A percentile compares a stretch with the other conserved stretches of the same genome.
Evolutionary conservation across 306 rosid genomes (phyloP).

Genomic region (Trichosanthes truncata): DNA sequence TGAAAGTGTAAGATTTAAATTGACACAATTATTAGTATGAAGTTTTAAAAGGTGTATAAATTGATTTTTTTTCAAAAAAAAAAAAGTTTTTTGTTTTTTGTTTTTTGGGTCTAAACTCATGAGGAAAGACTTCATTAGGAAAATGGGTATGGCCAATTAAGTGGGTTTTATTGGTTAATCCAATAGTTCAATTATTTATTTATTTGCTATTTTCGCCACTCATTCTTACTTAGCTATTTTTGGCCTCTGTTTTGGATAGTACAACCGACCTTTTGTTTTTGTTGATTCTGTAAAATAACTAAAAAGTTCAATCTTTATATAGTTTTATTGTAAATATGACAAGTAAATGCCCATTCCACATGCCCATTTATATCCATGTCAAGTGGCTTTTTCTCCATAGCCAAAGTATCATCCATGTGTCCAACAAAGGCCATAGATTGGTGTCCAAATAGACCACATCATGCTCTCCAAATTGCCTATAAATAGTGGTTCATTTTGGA

Average conservation of each 20-base stretch:
- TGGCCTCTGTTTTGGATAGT: neutral
- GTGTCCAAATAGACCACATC: too few relatives aligned
- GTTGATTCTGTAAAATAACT: neutral
- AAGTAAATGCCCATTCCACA: too few relatives aligned
- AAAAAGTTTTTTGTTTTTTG: neutral
- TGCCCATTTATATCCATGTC: too few relatives aligned
- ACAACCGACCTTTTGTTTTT: neutral
- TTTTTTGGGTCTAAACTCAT: neutral
- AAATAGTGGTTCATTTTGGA: too few relatives aligned
- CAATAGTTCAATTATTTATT: neutral
- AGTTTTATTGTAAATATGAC: too few relatives aligned
- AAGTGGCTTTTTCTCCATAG: too few relatives aligned
- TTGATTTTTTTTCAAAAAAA: neutral
- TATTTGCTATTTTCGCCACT: neutral
- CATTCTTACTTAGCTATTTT: neutral
- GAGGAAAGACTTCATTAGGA: neutral
- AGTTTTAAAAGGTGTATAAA: too few relatives aligned
- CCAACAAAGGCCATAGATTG: too few relatives aligned
- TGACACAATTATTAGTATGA: too few relatives aligned
- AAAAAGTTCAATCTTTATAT: neutral
- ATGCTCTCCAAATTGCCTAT: too few relatives aligned
- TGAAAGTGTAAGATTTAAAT: too few relatives aligned
- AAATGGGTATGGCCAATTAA: neutral
- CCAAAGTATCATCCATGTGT: too few relatives aligned
- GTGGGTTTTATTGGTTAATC: neutral